Base-by-base conservation (phyloP, 2,329 filamentous ascomycete species). In the Beauveria varroae region DNA sequence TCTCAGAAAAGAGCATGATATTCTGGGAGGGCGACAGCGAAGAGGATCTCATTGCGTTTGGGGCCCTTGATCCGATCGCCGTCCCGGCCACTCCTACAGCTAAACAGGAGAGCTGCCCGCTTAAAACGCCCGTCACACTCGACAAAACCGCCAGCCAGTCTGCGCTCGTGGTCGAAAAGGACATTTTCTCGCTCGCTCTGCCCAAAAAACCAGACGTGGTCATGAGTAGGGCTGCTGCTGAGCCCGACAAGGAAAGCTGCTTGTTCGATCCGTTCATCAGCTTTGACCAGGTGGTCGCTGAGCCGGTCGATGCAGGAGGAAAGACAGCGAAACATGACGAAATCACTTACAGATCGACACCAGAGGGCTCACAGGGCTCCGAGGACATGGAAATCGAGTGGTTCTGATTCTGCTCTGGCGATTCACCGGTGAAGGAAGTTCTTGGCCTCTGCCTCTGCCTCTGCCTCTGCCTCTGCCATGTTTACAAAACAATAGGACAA, bases 361-460 rank as follows among this genome's bases (percentile, higher is more conserved):
- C 34, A 37, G 34, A 37, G 34, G 18, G 30, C 5, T 22, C 30
- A 8, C 28, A 52, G 6, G 53, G 53, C 40, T 30, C 24, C 5
- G 53, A 55, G 12, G 53, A 55, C 24, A 55, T 55, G 53, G 53
- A 55, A n/a, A 55, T 55, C 18, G 53, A 55, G 20, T 55, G 53
- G 53, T 55, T 44, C 16, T 43, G 26, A 37, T 43, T 7, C 3
- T 10, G 14, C 22, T 9, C 22, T 37, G 14, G 24, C 30, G 5
- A 40, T 5, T 12, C 47, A 50, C 7, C 9, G 5, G 30, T 52
- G 12, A 52, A 22, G 18, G 16, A 16, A 24, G 24, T 14, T 6
- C 12, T 51, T 3, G 18, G 49, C 20, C 34, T 22, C n/a, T 34
- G 26, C 18, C 12, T 10, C 34, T 37, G 34, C 34, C 34, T n/a